Conservation (phyloP, 2,329 filamentous ascomycete genomes). For the Zymoseptoria pseudotritici region DNA sequence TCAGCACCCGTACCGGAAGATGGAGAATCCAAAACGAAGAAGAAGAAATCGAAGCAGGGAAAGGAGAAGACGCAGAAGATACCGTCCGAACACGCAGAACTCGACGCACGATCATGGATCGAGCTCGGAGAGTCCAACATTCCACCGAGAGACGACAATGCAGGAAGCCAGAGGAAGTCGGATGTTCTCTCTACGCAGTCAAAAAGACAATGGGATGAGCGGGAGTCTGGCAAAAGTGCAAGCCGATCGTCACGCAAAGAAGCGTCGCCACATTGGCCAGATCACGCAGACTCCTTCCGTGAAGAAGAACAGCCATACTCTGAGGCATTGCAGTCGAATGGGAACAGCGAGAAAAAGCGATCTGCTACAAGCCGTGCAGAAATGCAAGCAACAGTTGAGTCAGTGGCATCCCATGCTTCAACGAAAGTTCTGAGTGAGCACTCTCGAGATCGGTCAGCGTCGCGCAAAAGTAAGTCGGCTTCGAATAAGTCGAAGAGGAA, state of each 20-base stretch:
- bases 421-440: not conserved
- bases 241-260: not conserved
- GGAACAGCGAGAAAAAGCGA: not conserved
- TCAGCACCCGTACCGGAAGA: not conserved
- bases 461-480: not conserved
- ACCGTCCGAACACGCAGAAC: not conserved
- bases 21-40: not conserved
- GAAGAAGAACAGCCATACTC: not conserved
- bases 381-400: slow-evolving; percentile 8
- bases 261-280: not conserved
- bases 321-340: not conserved
- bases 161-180: not conserved
- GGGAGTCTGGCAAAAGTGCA: not conserved
- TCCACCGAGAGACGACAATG: not conserved
- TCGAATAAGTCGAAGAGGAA: not conserved
- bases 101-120: not conserved
- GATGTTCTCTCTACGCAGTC: not conserved
- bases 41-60: slow-evolving; percentile 2
- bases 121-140: not conserved
- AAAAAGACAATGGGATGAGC: not conserved
- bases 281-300: not conserved
- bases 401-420: slow-evolving; percentile 1
- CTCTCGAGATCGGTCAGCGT: not conserved
- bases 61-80: not conserved
- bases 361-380: not conserved